Evolutionary conservation across 352 stramenopile species (phyloP), one percentile per base, ranked within the genome.

Genomic region (Globisporangium ultimum): DNA sequence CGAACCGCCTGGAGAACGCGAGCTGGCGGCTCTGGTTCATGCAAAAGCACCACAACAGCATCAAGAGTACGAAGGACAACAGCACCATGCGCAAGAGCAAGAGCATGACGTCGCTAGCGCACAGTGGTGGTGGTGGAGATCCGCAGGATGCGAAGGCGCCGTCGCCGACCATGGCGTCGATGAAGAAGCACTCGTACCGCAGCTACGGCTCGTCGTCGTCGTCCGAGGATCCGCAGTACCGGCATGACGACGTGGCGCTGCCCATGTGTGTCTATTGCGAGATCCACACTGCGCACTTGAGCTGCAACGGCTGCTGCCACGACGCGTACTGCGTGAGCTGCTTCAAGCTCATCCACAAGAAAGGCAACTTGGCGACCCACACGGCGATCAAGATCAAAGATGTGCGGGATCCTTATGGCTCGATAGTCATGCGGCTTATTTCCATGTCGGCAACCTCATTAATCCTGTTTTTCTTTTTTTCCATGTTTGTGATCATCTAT

Each of bases 341-440:
- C 76, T 95, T 95, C 64, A 95, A 93, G 59, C 69, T 95, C 53
- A 80, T 95, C 42, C 85, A 95, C 65, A 95, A 91, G 77, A 89
- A 89, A 51, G 85, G 85, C 55, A 84, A 85, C 57, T 62, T 95
- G 46, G 83, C 85, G 10, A 90, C 83, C 2, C 85, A 93, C 61
- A 93, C 85, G 36, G 83, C 83, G 43, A 69, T 84, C 58, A 89
- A 88, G 66, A 80, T 78, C 68, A 60, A 76, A 56, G 49, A 58
- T 28, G 73, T 81, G 40, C 59, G 71, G 50, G 24, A 22, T 46
- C 17, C 10, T 21, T 45, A 34, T 28, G 14, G 5, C 24, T 32
- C 24, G 24, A 32, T 32, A 32, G 24, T 6, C 24, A 32, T 32
- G 24, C 24, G 24, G 24, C 24, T 32, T 32, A 5, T 32, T 32